phyloP scores from a whole-genome alignment of 1,139 yeast genomes.

The Yamadazyma songkhlaensis region DNA sequence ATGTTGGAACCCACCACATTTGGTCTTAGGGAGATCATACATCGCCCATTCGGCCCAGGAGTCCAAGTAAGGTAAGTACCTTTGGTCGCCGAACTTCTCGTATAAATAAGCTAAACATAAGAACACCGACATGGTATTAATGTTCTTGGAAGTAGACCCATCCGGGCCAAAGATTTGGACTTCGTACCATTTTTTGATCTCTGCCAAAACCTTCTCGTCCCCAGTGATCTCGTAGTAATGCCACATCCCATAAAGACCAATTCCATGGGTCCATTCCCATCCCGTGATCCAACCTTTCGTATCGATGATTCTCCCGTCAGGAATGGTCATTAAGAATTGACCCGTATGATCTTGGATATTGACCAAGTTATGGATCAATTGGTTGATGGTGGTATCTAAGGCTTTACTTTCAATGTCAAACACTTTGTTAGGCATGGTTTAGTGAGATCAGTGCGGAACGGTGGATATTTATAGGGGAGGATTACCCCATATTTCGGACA shows the following conservation, averaged over 20 bases:
- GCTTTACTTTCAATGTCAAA: slow-evolving; percentile 14
- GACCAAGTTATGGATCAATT: slow-evolving; percentile 17
- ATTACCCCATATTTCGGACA: slow-evolving; percentile 2
- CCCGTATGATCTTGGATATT: slow-evolving; percentile 25
- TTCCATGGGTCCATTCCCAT: slow-evolving; percentile 39
- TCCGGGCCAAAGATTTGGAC: slow-evolving; percentile 24
- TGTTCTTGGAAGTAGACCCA: slow-evolving; percentile 30
- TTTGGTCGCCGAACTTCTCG: slow-evolving; percentile 19
- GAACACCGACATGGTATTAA: slow-evolving; percentile 34
- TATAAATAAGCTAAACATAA: slow-evolving; percentile 26
- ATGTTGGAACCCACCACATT: slow-evolving; percentile 34
- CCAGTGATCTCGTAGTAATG: slow-evolving; percentile 27
- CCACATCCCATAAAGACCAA: slow-evolving; percentile 34
- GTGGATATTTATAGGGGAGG: not conserved
- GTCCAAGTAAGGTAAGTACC: slow-evolving; percentile 26
- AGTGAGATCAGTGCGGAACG: not conserved
- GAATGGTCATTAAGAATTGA: slow-evolving; percentile 24
- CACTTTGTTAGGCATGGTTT: slow-evolving; percentile 16
- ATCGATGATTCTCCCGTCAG: slow-evolving; percentile 31
- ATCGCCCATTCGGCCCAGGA: slow-evolving; percentile 35
- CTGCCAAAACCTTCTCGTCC: slow-evolving; percentile 16
- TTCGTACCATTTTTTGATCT: slow-evolving; percentile 26
- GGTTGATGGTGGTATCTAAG: slow-evolving; percentile 13
- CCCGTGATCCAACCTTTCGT: slow-evolving; percentile 34
- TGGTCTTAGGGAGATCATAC: slow-evolving; percentile 25